Evolutionary conservation across 2,329 filamentous ascomycete genomes (phyloP).

Genomic region (Corinectria fuckeliana): DNA sequence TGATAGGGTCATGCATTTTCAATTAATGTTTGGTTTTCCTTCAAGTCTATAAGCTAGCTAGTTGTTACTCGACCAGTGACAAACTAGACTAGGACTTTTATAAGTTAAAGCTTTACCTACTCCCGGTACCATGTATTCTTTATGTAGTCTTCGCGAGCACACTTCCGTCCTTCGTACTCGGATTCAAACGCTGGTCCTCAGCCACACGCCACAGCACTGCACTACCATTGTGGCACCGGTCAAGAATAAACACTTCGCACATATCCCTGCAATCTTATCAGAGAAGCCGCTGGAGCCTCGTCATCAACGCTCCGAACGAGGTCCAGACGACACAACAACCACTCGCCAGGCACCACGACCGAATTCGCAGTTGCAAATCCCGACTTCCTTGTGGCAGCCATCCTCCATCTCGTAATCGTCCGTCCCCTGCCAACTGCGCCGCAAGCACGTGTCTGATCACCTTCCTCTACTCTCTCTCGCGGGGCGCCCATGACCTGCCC

Average conservation of each 20-base stretch:
- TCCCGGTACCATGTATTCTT: too few species aligned
- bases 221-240: not conserved
- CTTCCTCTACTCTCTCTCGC: not conserved
- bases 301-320: not conserved
- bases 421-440: not conserved
- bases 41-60: not conserved
- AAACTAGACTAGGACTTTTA: not conserved
- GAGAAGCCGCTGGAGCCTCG: not conserved
- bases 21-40: not conserved
- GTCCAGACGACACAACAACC: not conserved
- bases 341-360: not conserved
- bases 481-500: constrained; percentile 35
- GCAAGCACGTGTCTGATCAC: not conserved
- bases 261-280: constrained; percentile 2
- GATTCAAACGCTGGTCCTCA: constrained; percentile 7
- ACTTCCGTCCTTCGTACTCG: not conserved
- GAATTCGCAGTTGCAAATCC: not conserved
- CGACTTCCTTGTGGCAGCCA: not conserved
- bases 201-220: not conserved
- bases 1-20: not conserved
- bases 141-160: too few species aligned
- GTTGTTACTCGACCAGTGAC: too few species aligned
- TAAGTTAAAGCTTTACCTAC: too few species aligned
- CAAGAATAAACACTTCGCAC: not conserved
- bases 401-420: not conserved